Evolutionary conservation across 371 early-diverging fungal species (phyloP).

Genomic region (Mortierella sp.): DNA sequence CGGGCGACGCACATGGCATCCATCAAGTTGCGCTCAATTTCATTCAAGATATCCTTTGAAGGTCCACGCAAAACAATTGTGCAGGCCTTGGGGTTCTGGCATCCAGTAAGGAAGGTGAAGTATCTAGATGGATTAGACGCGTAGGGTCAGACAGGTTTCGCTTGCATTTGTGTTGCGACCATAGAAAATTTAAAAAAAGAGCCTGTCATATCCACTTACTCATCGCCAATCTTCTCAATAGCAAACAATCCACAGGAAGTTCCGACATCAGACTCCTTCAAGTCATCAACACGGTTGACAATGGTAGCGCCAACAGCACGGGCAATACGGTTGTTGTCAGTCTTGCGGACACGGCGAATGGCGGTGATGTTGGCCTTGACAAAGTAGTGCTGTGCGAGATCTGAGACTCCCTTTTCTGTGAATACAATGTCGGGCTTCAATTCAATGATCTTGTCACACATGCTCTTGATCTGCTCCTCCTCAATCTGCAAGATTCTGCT

Average conservation of each 20-base stretch:
- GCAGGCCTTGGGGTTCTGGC: constrained; percentile 99
- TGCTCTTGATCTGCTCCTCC: constrained; percentile 98
- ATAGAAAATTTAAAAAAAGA: too few species aligned
- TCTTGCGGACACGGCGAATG: constrained; percentile 98
- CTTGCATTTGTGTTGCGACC: neutral
- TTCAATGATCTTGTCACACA: constrained; percentile 96
- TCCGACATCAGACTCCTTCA: constrained; percentile 97
- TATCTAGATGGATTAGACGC: constrained; percentile 59
- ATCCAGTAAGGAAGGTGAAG: constrained; percentile 96
- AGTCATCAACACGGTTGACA: constrained; percentile 97
- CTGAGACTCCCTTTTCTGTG: constrained; percentile 99
- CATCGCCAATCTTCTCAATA: constrained; percentile 99
- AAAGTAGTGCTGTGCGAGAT: constrained; percentile 98
- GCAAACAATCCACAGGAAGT: constrained; percentile 96
- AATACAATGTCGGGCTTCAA: constrained; percentile 99
- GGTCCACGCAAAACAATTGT: constrained; percentile 99
- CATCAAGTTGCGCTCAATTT: constrained; percentile 99
- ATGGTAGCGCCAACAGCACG: constrained; percentile 99
- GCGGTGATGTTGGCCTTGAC: constrained; percentile 98
- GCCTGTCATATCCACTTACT: constrained; percentile 66
- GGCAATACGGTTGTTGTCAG: constrained; percentile 98
- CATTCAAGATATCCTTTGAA: constrained; percentile 98
- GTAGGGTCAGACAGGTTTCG: neutral
- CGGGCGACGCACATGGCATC: constrained; percentile 99
- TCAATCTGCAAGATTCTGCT: constrained; percentile 97